These are phyloP conservation scores for Dovyalis caffra DNA, from an alignment of 345 rosid species.

Conservation along the genomic window DNA sequence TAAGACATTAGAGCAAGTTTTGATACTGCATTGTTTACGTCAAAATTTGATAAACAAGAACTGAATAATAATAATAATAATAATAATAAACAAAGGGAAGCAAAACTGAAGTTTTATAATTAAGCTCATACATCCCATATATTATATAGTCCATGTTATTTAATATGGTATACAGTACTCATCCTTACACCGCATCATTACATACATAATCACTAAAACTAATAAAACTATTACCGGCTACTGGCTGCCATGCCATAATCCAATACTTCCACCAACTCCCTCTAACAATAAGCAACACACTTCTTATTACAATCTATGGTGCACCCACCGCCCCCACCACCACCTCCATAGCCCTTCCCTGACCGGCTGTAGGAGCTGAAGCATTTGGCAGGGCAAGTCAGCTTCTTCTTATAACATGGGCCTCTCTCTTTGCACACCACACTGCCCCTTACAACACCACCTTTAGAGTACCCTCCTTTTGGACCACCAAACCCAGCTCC, in stretches of 20 bases:
- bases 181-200: background rate
- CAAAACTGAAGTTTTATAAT: background rate
- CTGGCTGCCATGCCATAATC: background rate
- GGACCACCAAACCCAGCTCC: slow-evolving; percentile 71
- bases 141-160: background rate
- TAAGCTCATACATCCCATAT: background rate
- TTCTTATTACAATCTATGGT: slow-evolving; percentile 94
- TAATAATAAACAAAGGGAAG: background rate
- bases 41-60: too few species aligned
- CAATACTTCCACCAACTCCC: too few species aligned
- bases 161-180: background rate
- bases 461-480: slow-evolving; percentile 60
- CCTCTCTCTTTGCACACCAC: slow-evolving; percentile 78
- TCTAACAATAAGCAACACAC: slow-evolving; percentile 80
- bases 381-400: slow-evolving; percentile 92
- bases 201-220: background rate
- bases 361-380: slow-evolving; percentile 80
- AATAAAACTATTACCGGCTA: slow-evolving; percentile 9
- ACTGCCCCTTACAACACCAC: slow-evolving; percentile 57
- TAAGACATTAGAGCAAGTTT: background rate
- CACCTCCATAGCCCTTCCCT: slow-evolving; percentile 88
- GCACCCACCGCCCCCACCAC: slow-evolving; percentile 97
- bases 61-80: too few species aligned
- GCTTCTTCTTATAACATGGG: slow-evolving; percentile 76
- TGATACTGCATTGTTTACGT: background rate